These are phyloP conservation scores for Phragmites australis DNA, from an alignment of 176 grass and related monocot species.

Conservation along the genomic window DNA sequence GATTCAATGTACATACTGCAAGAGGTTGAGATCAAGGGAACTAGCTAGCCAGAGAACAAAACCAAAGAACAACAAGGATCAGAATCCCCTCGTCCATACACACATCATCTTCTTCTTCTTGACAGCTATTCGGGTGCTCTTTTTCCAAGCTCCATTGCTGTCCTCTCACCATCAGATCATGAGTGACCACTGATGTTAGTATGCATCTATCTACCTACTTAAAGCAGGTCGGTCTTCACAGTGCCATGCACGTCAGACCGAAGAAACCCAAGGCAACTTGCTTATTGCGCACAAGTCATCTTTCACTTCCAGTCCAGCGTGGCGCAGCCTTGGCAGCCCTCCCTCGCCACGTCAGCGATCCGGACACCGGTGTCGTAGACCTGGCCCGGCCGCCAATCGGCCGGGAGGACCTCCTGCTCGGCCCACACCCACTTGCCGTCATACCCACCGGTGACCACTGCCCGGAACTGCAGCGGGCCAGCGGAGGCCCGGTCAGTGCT, in stretches of 20 bases:
- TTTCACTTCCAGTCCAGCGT: slow-evolving; percentile 53
- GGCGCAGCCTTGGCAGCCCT: slow-evolving; percentile 36
- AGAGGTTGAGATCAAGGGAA: not conserved
- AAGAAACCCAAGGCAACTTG: too few species aligned
- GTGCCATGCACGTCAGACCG: slow-evolving; percentile 1
- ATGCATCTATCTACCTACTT: not conserved
- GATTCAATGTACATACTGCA: slow-evolving; percentile 36
- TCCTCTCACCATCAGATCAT: not conserved
- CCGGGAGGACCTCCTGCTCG: slow-evolving; percentile 65
- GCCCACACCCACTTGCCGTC: slow-evolving; percentile 79
- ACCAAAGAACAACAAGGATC: not conserved
- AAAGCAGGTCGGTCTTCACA: slow-evolving; percentile 6
- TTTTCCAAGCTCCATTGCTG: not conserved
- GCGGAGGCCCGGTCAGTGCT: slow-evolving; percentile 46
- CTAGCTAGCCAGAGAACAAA: not conserved
- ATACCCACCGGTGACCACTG: slow-evolving; percentile 64
- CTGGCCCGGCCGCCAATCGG: slow-evolving; percentile 44
- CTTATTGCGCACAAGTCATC: not conserved
- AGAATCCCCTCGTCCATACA: not conserved
- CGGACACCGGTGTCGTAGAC: slow-evolving; percentile 61
- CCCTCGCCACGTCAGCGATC: slow-evolving; percentile 58
- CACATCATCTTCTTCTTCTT: not conserved
- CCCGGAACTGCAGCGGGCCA: slow-evolving; percentile 58
- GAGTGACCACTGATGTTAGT: not conserved
- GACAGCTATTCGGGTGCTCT: not conserved